Conservation (phyloP, 805 yeast species). For the Ogataea pilisensis region DNA sequence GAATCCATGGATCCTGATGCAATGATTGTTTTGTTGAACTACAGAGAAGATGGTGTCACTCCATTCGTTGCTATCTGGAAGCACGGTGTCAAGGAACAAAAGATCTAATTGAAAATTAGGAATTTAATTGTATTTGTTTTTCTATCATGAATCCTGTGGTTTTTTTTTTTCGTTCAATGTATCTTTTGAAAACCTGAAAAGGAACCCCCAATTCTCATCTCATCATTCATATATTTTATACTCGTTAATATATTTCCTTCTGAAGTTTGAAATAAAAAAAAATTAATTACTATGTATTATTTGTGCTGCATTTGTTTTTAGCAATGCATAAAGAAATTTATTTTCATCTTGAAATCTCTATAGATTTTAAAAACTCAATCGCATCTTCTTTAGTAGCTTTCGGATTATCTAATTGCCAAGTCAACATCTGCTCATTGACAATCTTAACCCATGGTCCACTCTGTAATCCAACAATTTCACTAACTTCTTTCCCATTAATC, state of each 20-base stretch:
- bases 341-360: too few relatives aligned
- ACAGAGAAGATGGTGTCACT: slow-evolving; percentile 99
- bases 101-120: slow-evolving; percentile 84
- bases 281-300: too few relatives aligned
- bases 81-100: slow-evolving; percentile 89
- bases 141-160: too few relatives aligned
- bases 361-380: slow-evolving; percentile 38
- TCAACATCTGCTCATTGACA: slow-evolving; percentile 49
- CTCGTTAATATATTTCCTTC: too few relatives aligned
- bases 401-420: slow-evolving; percentile 81
- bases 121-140: too few relatives aligned
- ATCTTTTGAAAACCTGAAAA: too few relatives aligned
- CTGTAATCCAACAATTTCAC: slow-evolving; percentile 46
- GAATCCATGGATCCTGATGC: slow-evolving; percentile 99
- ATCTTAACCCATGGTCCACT: slow-evolving; percentile 87
- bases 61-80: slow-evolving; percentile 98
- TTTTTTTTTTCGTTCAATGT: too few relatives aligned
- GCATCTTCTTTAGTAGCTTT: slow-evolving; percentile 49
- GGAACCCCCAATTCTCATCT: too few relatives aligned
- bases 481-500: slow-evolving; percentile 71
- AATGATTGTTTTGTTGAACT: slow-evolving; percentile 96
- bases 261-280: too few relatives aligned
- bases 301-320: too few relatives aligned
- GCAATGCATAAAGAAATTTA: too few relatives aligned
- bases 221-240: too few relatives aligned